Percentiles rank a stretch among this genome's conserved stretches.
Evolutionary conservation across 2,329 filamentous ascomycete genomes (phyloP).

Genomic region (Raffaelea ambrosiae): DNA sequence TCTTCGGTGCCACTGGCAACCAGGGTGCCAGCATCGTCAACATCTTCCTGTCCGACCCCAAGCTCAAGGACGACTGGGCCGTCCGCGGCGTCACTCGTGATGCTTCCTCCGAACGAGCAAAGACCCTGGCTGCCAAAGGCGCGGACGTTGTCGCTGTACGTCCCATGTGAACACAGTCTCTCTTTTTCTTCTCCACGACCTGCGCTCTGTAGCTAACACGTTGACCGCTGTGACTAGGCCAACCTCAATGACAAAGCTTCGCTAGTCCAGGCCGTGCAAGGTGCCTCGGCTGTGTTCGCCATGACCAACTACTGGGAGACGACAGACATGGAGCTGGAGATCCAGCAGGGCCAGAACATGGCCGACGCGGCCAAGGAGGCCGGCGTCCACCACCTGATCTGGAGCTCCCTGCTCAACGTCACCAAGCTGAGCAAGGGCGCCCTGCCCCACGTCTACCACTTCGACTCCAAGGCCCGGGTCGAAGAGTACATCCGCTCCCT

Average conservation of each 20-base stretch:
- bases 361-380: constrained; percentile 35
- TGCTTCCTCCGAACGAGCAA: constrained; percentile 24
- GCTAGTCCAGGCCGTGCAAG: constrained; percentile 33
- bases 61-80: constrained; percentile 12
- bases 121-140: constrained; percentile 29
- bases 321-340: constrained; percentile 27
- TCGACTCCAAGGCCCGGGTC: constrained; percentile 48
- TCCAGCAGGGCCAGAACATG: constrained; percentile 37
- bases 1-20: constrained; percentile 18
- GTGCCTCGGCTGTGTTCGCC: constrained; percentile 39
- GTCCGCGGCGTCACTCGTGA: constrained; percentile 42
- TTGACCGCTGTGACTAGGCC: too few species aligned
- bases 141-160: constrained; percentile 31
- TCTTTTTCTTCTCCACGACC: not conserved
- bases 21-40: constrained; percentile 17
- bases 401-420: constrained; percentile 31
- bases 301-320: constrained; percentile 33
- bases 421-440: constrained; percentile 29
- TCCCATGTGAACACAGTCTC: not conserved
- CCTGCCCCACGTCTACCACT: constrained; percentile 36
- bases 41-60: constrained; percentile 13
- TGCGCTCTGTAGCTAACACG: not conserved
- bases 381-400: constrained; percentile 15
- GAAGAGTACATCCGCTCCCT: constrained; percentile 43
- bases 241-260: constrained; percentile 39